Evolutionary conservation across 805 yeast genomes (phyloP).

Genomic region (Hanseniaspora vineae): DNA sequence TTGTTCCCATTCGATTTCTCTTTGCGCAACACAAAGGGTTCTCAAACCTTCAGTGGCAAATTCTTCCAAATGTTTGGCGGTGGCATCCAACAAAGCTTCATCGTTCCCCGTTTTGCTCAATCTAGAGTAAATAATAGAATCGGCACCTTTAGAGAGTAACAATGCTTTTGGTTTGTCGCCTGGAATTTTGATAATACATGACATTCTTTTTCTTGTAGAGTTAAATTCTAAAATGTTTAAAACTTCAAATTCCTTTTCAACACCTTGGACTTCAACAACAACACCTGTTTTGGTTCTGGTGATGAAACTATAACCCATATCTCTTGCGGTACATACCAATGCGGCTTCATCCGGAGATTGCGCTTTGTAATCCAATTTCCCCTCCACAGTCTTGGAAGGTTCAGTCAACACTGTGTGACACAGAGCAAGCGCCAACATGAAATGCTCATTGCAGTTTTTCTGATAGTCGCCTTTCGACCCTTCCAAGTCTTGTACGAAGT

Average conservation of each 20-base stretch:
- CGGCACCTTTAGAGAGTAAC: slow-evolving; percentile 76
- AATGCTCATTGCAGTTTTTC: slow-evolving; percentile 50
- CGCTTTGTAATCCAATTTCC: slow-evolving; percentile 47
- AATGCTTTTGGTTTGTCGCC: slow-evolving; percentile 44
- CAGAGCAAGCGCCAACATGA: slow-evolving; percentile 61
- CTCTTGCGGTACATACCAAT: slow-evolving; percentile 68
- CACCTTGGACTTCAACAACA: slow-evolving; percentile 57
- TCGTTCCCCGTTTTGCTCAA: slow-evolving; percentile 31
- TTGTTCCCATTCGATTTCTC: slow-evolving; percentile 49
- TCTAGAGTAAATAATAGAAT: slow-evolving; percentile 63
- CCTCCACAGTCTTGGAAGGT: slow-evolving; percentile 46
- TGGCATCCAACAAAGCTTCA: slow-evolving; percentile 36
- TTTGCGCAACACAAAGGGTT: slow-evolving; percentile 68
- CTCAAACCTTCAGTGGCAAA: slow-evolving; percentile 76
- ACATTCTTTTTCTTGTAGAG: slow-evolving; percentile 80
- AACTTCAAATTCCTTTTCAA: slow-evolving; percentile 55
- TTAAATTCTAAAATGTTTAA: slow-evolving; percentile 65
- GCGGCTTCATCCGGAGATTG: slow-evolving; percentile 88
- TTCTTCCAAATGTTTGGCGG: slow-evolving; percentile 64
- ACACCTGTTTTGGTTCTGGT: slow-evolving; percentile 59
- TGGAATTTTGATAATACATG: slow-evolving; percentile 66
- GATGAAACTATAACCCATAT: slow-evolving; percentile 56
- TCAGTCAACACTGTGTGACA: slow-evolving; percentile 74
- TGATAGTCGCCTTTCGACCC: slow-evolving; percentile 36
- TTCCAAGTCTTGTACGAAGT: slow-evolving; percentile 47